Base-by-base conservation (phyloP, 352 stramenopile genomes). In the Plasmopara muralis region DNA sequence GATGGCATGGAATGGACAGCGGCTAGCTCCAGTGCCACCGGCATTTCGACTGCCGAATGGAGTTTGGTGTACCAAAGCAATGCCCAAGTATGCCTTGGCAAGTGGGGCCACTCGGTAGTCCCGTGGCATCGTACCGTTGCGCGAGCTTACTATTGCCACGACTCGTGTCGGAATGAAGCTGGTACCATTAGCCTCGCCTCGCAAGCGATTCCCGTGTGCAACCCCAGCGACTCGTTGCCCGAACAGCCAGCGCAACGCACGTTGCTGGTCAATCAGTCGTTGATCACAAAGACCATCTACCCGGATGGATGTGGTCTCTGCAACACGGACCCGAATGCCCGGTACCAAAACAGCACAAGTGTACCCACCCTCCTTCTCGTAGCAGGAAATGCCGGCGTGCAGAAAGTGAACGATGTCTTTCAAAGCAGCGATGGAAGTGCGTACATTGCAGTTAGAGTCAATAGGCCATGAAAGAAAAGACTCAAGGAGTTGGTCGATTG, bases 321-420 rank as follows among this genome's bases (percentile, higher is more conserved):
- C 53, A 55, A 55, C 6, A 75, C 64, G 20, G 51, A 62, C 41
- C 34, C 40, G 18, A 60, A 68, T 1, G 61, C 68, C 39, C 70
- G 77, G 12, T 89, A 87, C 49, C 54, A 77, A 33, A 83, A 80
- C 50, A 62, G 57, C 39, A 83, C 72, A n/a, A 62, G 16, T 0
- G 68, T 89, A 5, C 81, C 81, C 10, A 64, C 67, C 40, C 66
- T 91, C 30, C 60, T 83, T 29, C 47, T 89, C 12, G 66, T 91
- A n/a, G 78, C 72, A 5, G 81, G 81, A 29, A 89, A 86, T 48
- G 62, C 83, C 7, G 78, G 76, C 18, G 39, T 73, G 39, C 72
- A 91, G 44, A 91, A 91, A 43, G 72, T 85, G 15, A 83, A 85
- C 55, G 76, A 91, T 55, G 74, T 89, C 9, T 91, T 87, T 50